phyloP scores from a whole-genome alignment of 169 alveolate genomes.

The Neospora caninum region DNA sequence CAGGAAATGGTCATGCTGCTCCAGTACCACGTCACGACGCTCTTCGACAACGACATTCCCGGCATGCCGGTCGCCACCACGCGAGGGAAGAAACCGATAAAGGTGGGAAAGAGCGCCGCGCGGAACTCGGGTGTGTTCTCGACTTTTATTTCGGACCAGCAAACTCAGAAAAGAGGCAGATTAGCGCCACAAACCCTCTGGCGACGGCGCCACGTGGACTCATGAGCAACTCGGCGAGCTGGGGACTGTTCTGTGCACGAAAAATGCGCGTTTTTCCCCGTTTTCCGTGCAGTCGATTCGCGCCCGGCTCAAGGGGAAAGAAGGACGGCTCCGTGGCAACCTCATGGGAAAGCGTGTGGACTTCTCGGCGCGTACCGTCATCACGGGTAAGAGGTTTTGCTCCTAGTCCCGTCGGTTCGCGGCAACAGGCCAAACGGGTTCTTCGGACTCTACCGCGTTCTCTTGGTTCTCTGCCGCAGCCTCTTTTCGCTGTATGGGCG shows the following conservation, averaged over 20 bases:
- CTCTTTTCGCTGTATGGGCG: too few species aligned
- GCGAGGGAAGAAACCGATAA: conserved; percentile 96
- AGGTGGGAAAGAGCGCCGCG: conserved; percentile 64
- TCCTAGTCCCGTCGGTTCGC: background rate
- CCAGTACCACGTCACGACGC: conserved; percentile 96
- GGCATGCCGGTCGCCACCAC: conserved; percentile 97
- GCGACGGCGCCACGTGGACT: too few species aligned
- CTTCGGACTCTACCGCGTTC: too few species aligned
- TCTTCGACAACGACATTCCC: conserved; percentile 97
- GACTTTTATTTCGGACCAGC: too few species aligned
- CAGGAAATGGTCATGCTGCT: conserved; percentile 91
- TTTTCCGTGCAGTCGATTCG: conserved; percentile 86
- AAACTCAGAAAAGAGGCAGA: too few species aligned
- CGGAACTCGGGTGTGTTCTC: too few species aligned
- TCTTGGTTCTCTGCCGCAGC: too few species aligned
- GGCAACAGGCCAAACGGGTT: too few species aligned
- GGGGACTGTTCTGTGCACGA: background rate
- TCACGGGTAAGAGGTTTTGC: conserved; percentile 87
- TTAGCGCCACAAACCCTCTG: too few species aligned
- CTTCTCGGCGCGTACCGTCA: conserved; percentile 99
- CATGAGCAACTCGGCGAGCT: too few species aligned
- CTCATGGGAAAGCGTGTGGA: conserved; percentile 99
- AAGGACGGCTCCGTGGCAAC: conserved; percentile 99
- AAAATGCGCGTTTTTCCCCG: too few species aligned
- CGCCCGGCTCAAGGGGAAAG: conserved; percentile 99